Conservation (phyloP, 768 basidiomycete genomes). For the Mycena leptocephala region DNA sequence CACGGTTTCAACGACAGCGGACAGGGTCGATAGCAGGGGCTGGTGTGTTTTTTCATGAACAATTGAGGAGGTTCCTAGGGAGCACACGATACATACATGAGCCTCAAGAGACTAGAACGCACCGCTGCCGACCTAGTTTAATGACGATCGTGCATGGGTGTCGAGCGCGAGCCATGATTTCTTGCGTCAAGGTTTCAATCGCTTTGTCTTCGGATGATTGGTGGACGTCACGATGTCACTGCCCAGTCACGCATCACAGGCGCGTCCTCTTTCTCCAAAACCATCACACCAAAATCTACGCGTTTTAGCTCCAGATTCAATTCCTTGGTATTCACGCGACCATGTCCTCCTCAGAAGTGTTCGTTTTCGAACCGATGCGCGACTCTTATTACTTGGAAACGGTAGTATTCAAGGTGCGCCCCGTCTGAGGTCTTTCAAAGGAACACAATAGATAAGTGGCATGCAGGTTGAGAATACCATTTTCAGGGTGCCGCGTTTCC, state of each 20-base stretch:
- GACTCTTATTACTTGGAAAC: conserved; percentile 31
- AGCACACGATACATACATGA: conserved; percentile 31
- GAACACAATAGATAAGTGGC: background rate
- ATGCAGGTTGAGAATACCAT: conserved; percentile 46
- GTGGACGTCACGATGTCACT: too few relatives aligned
- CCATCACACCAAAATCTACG: too few relatives aligned
- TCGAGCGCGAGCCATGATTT: conserved; percentile 40
- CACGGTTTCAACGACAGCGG: conserved; percentile 93
- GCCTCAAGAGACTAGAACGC: conserved; percentile 21
- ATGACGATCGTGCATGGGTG: conserved; percentile 83
- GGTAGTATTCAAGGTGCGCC: conserved; percentile 31
- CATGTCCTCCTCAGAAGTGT: background rate
- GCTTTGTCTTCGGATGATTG: too few relatives aligned
- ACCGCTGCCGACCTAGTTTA: conserved; percentile 74
- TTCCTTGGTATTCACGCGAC: too few relatives aligned
- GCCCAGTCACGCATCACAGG: too few relatives aligned
- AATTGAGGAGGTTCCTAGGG: conserved; percentile 93
- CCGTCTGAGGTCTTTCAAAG: background rate
- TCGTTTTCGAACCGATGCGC: background rate
- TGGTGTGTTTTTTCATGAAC: conserved; percentile 95
- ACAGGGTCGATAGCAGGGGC: conserved; percentile 92
- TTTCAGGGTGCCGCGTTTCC: conserved; percentile 46
- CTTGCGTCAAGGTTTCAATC: conserved; percentile 6
- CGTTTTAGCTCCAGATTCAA: too few relatives aligned
- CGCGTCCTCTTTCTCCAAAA: too few relatives aligned